Conservation (phyloP, 148 eudicot species). For the Dianthus caryophyllus region DNA sequence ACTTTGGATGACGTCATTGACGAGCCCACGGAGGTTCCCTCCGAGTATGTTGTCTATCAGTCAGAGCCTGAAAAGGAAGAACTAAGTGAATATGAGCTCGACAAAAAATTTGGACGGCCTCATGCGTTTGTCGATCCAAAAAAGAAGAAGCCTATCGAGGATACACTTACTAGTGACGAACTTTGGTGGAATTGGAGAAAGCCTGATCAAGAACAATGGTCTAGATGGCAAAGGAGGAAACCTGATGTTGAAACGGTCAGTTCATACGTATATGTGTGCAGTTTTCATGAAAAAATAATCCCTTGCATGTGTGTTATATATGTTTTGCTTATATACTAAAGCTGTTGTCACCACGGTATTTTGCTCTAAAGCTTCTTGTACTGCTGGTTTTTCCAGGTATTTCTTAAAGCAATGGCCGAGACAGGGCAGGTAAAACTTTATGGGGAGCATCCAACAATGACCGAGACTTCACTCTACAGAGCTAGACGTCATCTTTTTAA, state of each 20-base stretch:
- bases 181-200: slow-evolving; percentile 99
- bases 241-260: slow-evolving; percentile 98
- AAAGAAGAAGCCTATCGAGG: slow-evolving; percentile 52
- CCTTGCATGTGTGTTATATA: background rate
- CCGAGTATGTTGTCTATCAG: slow-evolving; percentile 78
- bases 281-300: background rate
- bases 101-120: slow-evolving; percentile 75
- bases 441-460: slow-evolving; percentile 84
- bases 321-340: background rate
- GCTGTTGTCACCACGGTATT: background rate
- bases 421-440: slow-evolving; percentile 92
- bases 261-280: slow-evolving; percentile 23
- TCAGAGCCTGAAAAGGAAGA: slow-evolving; percentile 53
- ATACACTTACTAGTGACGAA: slow-evolving; percentile 80
- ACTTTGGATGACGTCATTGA: slow-evolving; percentile 47
- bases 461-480: slow-evolving; percentile 86
- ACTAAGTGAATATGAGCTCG: slow-evolving; percentile 67
- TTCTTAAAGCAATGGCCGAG: slow-evolving; percentile 99
- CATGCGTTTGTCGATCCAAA: slow-evolving; percentile 90
- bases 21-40: slow-evolving; percentile 47
- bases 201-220: slow-evolving; percentile 84
- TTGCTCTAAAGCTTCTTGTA: background rate
- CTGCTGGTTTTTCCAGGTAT: slow-evolving; percentile 51
- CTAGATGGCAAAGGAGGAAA: slow-evolving; percentile 92
- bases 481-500: slow-evolving; percentile 92